Conservation (phyloP, 768 basidiomycete genomes). For the Psilocybe cubensis region DNA sequence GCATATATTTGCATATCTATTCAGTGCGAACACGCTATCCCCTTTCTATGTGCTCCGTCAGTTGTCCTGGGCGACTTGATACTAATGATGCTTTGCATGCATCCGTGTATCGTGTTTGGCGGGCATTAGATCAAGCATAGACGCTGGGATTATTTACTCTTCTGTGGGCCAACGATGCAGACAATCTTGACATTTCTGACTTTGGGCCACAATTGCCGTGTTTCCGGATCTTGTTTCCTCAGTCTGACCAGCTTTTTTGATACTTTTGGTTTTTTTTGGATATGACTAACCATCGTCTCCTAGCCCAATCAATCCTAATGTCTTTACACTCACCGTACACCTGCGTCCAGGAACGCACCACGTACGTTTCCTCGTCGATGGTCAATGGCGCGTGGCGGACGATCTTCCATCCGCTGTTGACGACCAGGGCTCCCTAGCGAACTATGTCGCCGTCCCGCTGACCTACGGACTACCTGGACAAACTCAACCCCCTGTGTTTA, state of each 20-base stretch:
- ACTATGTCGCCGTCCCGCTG: slow-evolving; percentile 80
- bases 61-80: no score
- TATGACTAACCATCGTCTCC: no score
- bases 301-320: slow-evolving; percentile 34
- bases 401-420: slow-evolving; percentile 86
- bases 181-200: no score
- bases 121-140: no score
- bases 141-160: no score
- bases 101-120: no score
- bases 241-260: not conserved
- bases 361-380: slow-evolving; percentile 94
- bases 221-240: not conserved
- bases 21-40: no score
- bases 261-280: not conserved
- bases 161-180: no score
- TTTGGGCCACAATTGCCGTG: no score
- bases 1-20: no score
- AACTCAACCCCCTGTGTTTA: not conserved
- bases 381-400: slow-evolving; percentile 77
- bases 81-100: no score
- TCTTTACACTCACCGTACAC: slow-evolving; percentile 40
- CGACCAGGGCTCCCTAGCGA: slow-evolving; percentile 92
- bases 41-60: no score
- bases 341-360: slow-evolving; percentile 92
- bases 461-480: slow-evolving; percentile 22